Conservation (phyloP, 768 basidiomycete species). For the Gloeopeniophorella convolvens region DNA sequence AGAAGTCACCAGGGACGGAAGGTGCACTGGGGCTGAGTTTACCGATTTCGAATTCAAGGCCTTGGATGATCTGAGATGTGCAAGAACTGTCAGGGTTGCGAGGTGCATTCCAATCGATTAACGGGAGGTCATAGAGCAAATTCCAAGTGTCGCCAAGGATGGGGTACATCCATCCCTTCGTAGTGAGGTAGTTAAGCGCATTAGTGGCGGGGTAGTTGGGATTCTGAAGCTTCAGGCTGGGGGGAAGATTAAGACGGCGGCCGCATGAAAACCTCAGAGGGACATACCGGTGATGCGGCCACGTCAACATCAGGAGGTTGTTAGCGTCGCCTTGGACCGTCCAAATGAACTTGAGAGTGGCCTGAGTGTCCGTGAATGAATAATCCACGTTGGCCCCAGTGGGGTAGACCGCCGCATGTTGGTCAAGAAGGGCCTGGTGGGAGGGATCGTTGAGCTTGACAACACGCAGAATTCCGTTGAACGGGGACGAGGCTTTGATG, state of each 20-base stretch:
- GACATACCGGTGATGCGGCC: conserved; percentile 31
- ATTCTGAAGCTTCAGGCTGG: conserved; percentile 8
- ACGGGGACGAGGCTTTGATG: conserved; percentile 23
- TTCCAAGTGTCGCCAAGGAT: conserved; percentile 30
- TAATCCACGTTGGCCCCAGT: conserved; percentile 27
- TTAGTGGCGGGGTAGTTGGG: conserved; percentile 25
- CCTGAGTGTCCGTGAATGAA: conserved; percentile 25
- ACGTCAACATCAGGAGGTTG: conserved; percentile 31
- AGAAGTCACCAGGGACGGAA: conserved; percentile 26
- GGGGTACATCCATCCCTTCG: conserved; percentile 33
- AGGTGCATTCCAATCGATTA: conserved; percentile 31
- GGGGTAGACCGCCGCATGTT: conserved; percentile 29
- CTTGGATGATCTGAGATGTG: conserved; percentile 25
- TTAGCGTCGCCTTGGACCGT: conserved; percentile 25
- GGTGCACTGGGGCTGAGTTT: not conserved
- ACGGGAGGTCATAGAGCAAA: conserved; percentile 28
- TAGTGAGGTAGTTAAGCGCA: conserved; percentile 29
- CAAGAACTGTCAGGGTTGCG: conserved; percentile 30
- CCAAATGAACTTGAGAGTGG: conserved; percentile 31
- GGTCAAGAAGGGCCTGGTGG: conserved; percentile 27
- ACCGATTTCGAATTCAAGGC: conserved; percentile 17
- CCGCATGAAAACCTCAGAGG: too few species aligned
- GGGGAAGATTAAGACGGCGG: too few species aligned
- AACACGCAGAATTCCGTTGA: conserved; percentile 29
- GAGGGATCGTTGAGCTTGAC: conserved; percentile 22